phyloP scores from a whole-genome alignment of 139 green algal genomes.

The Tetradesmus obliquus region DNA sequence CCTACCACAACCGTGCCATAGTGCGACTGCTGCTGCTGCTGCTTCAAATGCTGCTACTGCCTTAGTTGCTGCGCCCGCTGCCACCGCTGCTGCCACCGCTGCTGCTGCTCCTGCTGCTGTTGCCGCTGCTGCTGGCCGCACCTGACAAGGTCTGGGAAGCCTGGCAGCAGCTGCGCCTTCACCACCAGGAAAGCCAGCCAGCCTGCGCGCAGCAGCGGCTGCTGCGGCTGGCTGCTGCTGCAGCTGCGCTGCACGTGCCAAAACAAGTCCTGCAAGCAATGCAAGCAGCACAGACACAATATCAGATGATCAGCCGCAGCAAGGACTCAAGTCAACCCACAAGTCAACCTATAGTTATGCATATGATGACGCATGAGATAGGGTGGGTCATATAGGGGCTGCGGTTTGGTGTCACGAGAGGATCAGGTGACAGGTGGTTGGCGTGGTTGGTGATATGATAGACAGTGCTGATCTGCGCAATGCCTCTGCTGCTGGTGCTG shows the following conservation, averaged over 20 bases:
- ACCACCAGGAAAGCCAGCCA: slow-evolving; percentile 61
- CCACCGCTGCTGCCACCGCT: not conserved
- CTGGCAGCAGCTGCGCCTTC: slow-evolving; percentile 54
- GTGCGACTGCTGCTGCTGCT: not conserved
- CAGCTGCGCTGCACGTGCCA: slow-evolving; percentile 37
- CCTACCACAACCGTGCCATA: not conserved
- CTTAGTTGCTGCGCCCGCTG: not conserved
- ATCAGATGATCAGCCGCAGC: not conserved
- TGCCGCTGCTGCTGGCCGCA: slow-evolving; percentile 12
- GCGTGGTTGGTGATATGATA: not conserved
- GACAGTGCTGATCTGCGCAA: not conserved
- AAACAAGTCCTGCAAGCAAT: slow-evolving; percentile 39
- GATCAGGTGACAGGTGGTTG: not conserved
- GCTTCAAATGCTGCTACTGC: not conserved
- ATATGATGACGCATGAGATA: too few species aligned
- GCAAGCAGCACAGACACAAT: not conserved
- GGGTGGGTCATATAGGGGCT: too few species aligned
- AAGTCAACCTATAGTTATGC: too few species aligned
- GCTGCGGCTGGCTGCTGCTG: slow-evolving; percentile 26
- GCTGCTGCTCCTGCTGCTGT: not conserved
- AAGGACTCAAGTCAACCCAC: too few species aligned
- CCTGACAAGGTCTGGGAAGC: slow-evolving; percentile 68
- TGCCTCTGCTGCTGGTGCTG: not conserved
- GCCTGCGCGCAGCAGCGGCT: slow-evolving; percentile 53
- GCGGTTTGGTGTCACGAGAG: too few species aligned